A percentile compares a stretch with the other conserved stretches of the same genome.
Evolutionary conservation across 2,329 filamentous ascomycete species (phyloP).

Genomic region (Trichoderma brevicompactum): DNA sequence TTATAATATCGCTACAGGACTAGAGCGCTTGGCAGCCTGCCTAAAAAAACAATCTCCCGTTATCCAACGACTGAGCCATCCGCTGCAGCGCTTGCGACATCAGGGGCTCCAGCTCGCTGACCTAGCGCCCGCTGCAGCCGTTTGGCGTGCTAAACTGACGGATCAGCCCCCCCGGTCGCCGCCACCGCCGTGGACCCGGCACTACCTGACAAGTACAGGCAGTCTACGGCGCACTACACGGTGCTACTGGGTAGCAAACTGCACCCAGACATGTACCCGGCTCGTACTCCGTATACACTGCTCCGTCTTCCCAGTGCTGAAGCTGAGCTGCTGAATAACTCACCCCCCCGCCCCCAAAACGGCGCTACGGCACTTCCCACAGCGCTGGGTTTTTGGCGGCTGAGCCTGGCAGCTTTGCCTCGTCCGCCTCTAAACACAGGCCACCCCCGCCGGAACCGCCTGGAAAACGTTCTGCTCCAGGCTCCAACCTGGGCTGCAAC

Average conservation of each 20-base stretch:
- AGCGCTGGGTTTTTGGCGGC: constrained; percentile 19
- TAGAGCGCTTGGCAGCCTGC: not conserved
- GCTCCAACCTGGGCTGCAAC: constrained; percentile 19
- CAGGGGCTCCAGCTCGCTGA: constrained; percentile 13
- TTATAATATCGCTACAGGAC: not conserved
- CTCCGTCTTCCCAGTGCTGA: not conserved
- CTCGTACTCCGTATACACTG: not conserved
- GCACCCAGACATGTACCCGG: not conserved
- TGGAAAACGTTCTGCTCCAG: not conserved
- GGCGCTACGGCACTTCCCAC: constrained; percentile 16
- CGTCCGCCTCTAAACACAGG: not conserved
- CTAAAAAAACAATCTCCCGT: not conserved
- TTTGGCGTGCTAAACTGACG: constrained; percentile 6
- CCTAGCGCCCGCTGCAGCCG: constrained; percentile 16
- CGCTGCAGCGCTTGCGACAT: not conserved
- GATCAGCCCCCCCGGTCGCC: not conserved
- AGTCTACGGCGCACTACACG: not conserved
- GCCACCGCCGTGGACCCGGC: not conserved
- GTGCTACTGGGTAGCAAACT: too few species aligned
- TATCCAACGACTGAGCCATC: not conserved
- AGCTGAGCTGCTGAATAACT: not conserved
- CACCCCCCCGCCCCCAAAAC: constrained; percentile 15
- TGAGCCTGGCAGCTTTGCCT: not conserved
- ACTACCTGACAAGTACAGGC: constrained; percentile 9
- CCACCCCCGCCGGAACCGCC: constrained; percentile 4